Evolutionary conservation across 1,284 basidiomycete genomes (phyloP).

Genomic region (Tilletia walkeri): DNA sequence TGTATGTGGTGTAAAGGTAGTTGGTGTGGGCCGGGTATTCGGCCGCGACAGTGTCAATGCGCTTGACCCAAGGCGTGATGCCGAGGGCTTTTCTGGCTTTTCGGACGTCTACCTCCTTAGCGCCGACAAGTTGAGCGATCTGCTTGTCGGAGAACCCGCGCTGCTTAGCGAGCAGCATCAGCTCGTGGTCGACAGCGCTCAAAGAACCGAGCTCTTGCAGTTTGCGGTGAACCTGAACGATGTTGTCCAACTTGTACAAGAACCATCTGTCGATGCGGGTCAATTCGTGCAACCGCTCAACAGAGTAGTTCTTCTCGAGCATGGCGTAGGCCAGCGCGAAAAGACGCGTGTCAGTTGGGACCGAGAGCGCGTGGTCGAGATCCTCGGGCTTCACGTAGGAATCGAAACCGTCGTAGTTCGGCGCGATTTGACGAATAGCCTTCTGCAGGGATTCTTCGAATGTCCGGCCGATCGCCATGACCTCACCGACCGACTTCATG

Average conservation of each 20-base stretch:
- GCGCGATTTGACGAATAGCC: conserved; percentile 95
- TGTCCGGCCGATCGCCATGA: conserved; percentile 99
- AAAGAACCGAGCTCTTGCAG: conserved; percentile 60
- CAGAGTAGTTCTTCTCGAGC: conserved; percentile 86
- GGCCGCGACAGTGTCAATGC: conserved; percentile 97
- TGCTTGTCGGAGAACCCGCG: conserved; percentile 84
- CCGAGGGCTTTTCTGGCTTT: conserved; percentile 78
- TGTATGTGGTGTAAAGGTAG: conserved; percentile 99
- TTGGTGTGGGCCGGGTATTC: conserved; percentile 99
- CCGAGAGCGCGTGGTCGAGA: conserved; percentile 72
- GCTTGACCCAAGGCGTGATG: conserved; percentile 96
- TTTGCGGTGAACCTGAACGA: conserved; percentile 62
- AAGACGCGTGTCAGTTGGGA: conserved; percentile 83
- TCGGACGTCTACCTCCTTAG: conserved; percentile 74
- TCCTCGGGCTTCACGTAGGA: conserved; percentile 75
- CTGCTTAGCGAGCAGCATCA: conserved; percentile 54
- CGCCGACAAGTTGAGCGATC: conserved; percentile 70
- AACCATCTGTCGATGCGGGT: conserved; percentile 99
- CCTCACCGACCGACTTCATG: conserved; percentile 99
- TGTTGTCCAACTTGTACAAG: conserved; percentile 97
- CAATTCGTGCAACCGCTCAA: conserved; percentile 84
- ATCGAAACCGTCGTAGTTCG: conserved; percentile 69
- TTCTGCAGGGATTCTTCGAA: conserved; percentile 99
- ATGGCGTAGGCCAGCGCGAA: conserved; percentile 98
- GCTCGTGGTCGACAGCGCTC: conserved; percentile 60